phyloP scores from a whole-genome alignment of 495 filamentous ascomycete genomes.

The Oleoguttula mirabilis region DNA sequence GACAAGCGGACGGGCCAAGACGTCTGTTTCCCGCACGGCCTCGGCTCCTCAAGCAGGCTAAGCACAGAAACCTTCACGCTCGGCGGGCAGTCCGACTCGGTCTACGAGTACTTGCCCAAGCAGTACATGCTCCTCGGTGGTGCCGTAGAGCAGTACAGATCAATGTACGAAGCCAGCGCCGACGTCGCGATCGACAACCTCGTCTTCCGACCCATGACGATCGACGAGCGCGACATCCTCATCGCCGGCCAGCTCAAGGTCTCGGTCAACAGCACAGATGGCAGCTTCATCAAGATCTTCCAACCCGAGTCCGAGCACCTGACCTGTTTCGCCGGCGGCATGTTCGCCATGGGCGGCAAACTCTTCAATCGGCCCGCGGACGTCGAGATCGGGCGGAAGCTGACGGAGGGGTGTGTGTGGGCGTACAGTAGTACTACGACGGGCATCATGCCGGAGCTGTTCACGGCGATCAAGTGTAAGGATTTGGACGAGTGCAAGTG shows the following conservation, averaged over 20 bases:
- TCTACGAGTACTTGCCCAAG: conserved; percentile 94
- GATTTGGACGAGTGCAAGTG: conserved; percentile 53
- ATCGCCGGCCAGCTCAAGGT: conserved; percentile 51
- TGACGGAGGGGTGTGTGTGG: conserved; percentile 26
- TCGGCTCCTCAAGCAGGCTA: conserved; percentile 18
- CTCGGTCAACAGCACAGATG: conserved; percentile 6
- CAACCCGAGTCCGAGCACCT: conserved; percentile 56
- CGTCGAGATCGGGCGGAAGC: conserved; percentile 65
- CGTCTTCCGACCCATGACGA: conserved; percentile 75
- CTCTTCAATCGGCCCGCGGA: conserved; percentile 66
- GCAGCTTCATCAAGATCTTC: conserved; percentile 15
- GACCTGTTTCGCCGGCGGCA: conserved; percentile 84
- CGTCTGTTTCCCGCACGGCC: conserved; percentile 28
- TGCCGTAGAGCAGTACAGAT: conserved; percentile 62
- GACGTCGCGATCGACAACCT: conserved; percentile 62
- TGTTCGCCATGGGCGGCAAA: conserved; percentile 83
- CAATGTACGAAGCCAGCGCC: conserved; percentile 64
- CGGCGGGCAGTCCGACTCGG: conserved; percentile 77
- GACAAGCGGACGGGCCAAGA: not conserved
- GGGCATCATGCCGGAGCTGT: conserved; percentile 64
- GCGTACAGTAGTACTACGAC: conserved; percentile 21
- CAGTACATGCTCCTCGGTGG: conserved; percentile 70
- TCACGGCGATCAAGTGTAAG: conserved; percentile 54
- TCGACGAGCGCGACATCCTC: conserved; percentile 61
- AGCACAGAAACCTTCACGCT: conserved; percentile 49